Percentiles rank a stretch among this genome's conserved stretches.
Conservation (phyloP, 495 filamentous ascomycete genomes). For the Neurospora sp. region DNA sequence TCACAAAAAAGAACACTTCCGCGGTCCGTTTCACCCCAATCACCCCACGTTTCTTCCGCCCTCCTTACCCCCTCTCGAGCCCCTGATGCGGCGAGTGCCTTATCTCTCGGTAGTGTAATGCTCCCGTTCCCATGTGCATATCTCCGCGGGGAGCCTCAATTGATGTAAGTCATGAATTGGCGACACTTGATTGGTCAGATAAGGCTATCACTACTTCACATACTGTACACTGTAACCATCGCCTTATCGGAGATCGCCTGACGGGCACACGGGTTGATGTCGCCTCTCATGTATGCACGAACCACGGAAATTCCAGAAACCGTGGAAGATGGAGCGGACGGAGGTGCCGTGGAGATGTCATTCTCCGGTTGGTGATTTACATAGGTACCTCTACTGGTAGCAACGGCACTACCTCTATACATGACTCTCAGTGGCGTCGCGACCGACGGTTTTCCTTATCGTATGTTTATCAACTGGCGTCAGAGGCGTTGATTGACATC, state of each 20-base stretch:
- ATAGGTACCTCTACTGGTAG: no score
- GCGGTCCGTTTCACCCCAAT: neutral
- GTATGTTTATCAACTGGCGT: neutral
- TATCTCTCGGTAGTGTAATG: neutral
- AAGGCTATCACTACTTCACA: neutral
- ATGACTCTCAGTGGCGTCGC: no score
- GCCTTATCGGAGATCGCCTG: neutral
- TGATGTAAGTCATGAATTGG: no score
- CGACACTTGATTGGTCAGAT: neutral
- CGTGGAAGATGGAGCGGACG: no score
- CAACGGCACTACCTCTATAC: no score
- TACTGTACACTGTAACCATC: neutral
- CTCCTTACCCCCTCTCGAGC: neutral
- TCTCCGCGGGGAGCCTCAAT: constrained; percentile 10
- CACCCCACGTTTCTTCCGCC: neutral
- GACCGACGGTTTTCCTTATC: no score
- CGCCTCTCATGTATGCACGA: no score
- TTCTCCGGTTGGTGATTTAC: neutral
- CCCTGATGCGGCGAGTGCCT: neutral
- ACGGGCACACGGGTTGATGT: no score
- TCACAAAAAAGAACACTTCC: no score
- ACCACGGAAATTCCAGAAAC: no score
- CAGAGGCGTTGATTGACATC: neutral
- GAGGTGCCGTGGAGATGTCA: neutral
- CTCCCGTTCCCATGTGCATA: neutral